Evolutionary conservation across 305 asterid genomes (phyloP).

Genomic region (Solanum hybrid): DNA sequence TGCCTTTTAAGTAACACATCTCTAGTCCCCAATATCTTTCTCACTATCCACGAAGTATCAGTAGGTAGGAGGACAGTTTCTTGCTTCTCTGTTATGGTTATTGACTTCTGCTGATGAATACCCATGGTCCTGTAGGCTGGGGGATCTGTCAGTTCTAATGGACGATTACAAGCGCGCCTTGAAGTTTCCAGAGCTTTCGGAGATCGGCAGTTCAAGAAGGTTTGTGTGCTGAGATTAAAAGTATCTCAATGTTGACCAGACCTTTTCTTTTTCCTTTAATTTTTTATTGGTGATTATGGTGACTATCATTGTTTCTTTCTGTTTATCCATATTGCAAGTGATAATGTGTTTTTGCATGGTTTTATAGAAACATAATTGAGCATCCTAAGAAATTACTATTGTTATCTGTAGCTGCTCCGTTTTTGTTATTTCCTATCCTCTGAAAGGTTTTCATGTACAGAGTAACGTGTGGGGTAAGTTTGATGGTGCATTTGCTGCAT

Average conservation of each 20-base stretch:
- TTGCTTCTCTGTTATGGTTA: not conserved
- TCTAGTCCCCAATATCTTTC: too few relatives aligned
- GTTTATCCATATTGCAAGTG: not conserved
- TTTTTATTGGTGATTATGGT: not conserved
- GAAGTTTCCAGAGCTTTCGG: constrained; percentile 96
- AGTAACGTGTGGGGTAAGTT: not conserved
- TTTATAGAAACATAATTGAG: not conserved
- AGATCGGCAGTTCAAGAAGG: constrained; percentile 90
- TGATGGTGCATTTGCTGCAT: not conserved
- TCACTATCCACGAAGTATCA: too few relatives aligned
- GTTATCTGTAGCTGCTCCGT: not conserved
- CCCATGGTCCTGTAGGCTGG: constrained; percentile 48
- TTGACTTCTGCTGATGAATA: not conserved
- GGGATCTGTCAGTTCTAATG: constrained; percentile 76
- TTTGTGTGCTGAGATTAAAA: not conserved
- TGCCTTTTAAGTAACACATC: too few relatives aligned
- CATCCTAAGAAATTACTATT: not conserved
- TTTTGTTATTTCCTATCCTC: not conserved
- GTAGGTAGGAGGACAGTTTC: too few relatives aligned
- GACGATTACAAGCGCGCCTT: constrained; percentile 84
- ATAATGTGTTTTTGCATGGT: not conserved
- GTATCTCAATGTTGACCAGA: not conserved
- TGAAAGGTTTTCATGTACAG: not conserved
- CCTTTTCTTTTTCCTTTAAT: not conserved
- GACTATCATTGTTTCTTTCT: not conserved